These are phyloP conservation scores for Turnera subulata DNA, from an alignment of 345 rosid genomes.

Conservation along the genomic window DNA sequence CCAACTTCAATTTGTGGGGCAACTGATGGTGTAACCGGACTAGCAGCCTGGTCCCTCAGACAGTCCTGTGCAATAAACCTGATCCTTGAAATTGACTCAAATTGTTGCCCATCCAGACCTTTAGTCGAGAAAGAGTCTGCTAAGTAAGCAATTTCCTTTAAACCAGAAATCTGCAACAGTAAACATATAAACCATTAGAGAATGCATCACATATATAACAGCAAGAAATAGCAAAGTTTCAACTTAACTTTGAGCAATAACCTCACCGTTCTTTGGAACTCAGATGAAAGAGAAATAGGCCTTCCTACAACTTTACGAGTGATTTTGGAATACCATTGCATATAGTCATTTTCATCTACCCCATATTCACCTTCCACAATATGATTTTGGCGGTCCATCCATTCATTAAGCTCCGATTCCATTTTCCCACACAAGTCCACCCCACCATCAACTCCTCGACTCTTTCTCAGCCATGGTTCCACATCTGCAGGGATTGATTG, in stretches of 20 bases:
- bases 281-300: conserved; percentile 32
- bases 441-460: conserved; percentile 97
- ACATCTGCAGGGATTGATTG: conserved; percentile 88
- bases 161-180: conserved; percentile 25
- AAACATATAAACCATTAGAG: conserved; percentile 1
- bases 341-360: conserved; percentile 68
- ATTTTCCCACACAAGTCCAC: conserved; percentile 86
- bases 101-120: conserved; percentile 30
- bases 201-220: neutral
- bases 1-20: conserved; percentile 19
- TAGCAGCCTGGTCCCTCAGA: conserved; percentile 27
- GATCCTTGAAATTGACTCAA: conserved; percentile 31
- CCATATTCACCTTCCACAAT: conserved; percentile 61
- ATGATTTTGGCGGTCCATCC: conserved; percentile 61
- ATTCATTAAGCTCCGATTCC: conserved; percentile 86
- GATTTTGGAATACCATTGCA: conserved; percentile 69
- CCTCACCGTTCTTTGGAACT: conserved; percentile 30
- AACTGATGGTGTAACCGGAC: conserved; percentile 11
- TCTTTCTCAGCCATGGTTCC: conserved; percentile 84
- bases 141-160: conserved; percentile 26
- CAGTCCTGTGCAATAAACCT: conserved; percentile 35
- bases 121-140: conserved; percentile 26
- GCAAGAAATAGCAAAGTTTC: neutral
- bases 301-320: conserved; percentile 56
- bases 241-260: neutral